Conservation (phyloP, 2,329 filamentous ascomycete species). For the Elsinoe batatas region DNA sequence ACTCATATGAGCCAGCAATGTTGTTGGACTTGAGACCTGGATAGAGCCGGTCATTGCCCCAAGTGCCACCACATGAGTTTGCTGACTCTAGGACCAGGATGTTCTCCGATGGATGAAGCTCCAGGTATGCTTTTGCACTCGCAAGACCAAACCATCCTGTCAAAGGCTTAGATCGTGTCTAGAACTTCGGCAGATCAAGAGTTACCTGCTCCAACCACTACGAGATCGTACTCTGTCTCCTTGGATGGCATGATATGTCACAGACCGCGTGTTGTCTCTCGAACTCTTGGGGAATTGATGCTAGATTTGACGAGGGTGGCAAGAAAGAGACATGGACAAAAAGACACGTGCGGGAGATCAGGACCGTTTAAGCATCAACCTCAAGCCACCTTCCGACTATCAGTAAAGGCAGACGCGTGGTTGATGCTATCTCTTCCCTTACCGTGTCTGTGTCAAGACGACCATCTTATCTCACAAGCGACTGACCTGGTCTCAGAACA, state of each 20-base stretch:
- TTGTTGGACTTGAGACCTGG: slow-evolving; percentile 65
- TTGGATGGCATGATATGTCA: background rate
- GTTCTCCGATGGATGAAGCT: slow-evolving; percentile 32
- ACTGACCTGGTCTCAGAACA: background rate
- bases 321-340: background rate
- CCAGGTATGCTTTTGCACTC: slow-evolving; percentile 40
- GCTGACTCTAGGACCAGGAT: slow-evolving; percentile 37
- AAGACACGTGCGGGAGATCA: background rate
- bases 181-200: background rate
- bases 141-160: slow-evolving; percentile 38
- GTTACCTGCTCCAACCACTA: slow-evolving; percentile 41
- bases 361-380: background rate
- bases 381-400: background rate
- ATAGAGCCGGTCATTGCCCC: slow-evolving; percentile 58
- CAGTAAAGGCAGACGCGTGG: background rate
- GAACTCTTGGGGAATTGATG: background rate
- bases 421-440: background rate
- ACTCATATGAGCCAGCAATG: slow-evolving; percentile 62
- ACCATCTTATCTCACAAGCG: background rate
- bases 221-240: slow-evolving; percentile 22
- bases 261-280: background rate
- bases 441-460: background rate
- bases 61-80: slow-evolving; percentile 52
- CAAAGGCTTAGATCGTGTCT: background rate
- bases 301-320: background rate